Percentiles rank a stretch among this genome's conserved stretches.
phyloP scores from a whole-genome alignment of 352 stramenopile genomes.

The Globisporangium carolinianum region DNA sequence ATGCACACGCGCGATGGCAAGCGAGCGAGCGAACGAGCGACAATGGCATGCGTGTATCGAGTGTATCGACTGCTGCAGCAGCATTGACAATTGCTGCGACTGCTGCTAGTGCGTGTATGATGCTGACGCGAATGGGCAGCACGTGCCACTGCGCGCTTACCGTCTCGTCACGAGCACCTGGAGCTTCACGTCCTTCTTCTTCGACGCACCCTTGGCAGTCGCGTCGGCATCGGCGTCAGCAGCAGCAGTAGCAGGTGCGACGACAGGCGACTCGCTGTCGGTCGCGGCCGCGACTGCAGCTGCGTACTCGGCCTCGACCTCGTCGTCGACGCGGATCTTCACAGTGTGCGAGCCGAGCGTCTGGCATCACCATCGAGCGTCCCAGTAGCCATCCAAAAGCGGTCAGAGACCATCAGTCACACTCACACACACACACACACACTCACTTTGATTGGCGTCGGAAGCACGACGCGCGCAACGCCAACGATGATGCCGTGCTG shows the following conservation, averaged over 20 bases:
- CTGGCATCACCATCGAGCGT: conserved; percentile 12
- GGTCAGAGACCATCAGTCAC: neutral
- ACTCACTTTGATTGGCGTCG: conserved; percentile 60
- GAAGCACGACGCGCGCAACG: conserved; percentile 66
- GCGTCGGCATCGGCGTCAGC: conserved; percentile 19
- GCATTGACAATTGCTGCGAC: conserved; percentile 1
- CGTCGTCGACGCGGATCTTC: conserved; percentile 79
- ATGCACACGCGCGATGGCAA: neutral
- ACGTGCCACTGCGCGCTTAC: conserved; percentile 22
- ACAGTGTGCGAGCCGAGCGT: conserved; percentile 71
- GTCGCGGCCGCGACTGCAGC: conserved; percentile 12
- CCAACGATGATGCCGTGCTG: conserved; percentile 77
- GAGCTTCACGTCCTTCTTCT: conserved; percentile 74
- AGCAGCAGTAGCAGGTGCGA: conserved; percentile 9
- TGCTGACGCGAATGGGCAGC: neutral
- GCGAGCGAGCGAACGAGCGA: neutral
- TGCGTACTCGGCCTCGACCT: conserved; percentile 62
- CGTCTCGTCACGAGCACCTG: conserved; percentile 55
- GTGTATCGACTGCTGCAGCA: neutral
- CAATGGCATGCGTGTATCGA: conserved; percentile 3
- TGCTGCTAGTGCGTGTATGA: conserved; percentile 1
- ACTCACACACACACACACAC: neutral
- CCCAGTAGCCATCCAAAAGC: neutral
- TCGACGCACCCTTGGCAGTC: conserved; percentile 35
- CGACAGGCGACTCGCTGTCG: conserved; percentile 14